phyloP scores from a whole-genome alignment of 805 yeast genomes.

The Candida arabinofermentans region DNA sequence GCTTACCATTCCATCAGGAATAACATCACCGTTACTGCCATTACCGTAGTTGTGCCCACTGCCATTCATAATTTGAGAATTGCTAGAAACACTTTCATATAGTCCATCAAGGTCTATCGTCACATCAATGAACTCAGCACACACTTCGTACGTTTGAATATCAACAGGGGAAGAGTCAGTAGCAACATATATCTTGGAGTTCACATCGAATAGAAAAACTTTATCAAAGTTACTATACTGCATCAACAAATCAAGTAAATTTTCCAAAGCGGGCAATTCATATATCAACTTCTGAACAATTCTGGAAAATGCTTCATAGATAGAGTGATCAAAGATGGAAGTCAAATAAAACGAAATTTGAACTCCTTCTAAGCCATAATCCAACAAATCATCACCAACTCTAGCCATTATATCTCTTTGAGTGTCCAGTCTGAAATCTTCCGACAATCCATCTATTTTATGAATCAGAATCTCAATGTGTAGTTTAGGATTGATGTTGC shows the following conservation, averaged over 20 bases:
- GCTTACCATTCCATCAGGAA: too few relatives aligned
- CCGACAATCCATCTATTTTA: slow-evolving; percentile 92
- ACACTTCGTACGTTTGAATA: slow-evolving; percentile 91
- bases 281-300: slow-evolving; percentile 89
- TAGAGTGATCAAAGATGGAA: slow-evolving; percentile 91
- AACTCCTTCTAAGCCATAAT: slow-evolving; percentile 85
- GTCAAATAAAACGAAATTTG: slow-evolving; percentile 89
- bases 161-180: slow-evolving; percentile 96
- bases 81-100: slow-evolving; percentile 35
- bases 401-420: slow-evolving; percentile 96
- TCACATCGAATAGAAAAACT: slow-evolving; percentile 86
- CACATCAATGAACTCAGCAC: slow-evolving; percentile 95
- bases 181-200: slow-evolving; percentile 90
- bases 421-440: slow-evolving; percentile 90
- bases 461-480: slow-evolving; percentile 92
- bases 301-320: slow-evolving; percentile 91
- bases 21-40: slow-evolving; percentile 1
- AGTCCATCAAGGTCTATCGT: slow-evolving; percentile 82
- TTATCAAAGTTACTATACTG: slow-evolving; percentile 90
- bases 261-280: slow-evolving; percentile 84
- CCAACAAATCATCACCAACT: slow-evolving; percentile 87
- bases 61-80: slow-evolving; percentile 2
- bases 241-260: slow-evolving; percentile 81
- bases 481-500: slow-evolving; percentile 75
- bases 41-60: too few relatives aligned